phyloP scores from a whole-genome alignment of 169 alveolate species.

The Plasmodium falciparum region DNA sequence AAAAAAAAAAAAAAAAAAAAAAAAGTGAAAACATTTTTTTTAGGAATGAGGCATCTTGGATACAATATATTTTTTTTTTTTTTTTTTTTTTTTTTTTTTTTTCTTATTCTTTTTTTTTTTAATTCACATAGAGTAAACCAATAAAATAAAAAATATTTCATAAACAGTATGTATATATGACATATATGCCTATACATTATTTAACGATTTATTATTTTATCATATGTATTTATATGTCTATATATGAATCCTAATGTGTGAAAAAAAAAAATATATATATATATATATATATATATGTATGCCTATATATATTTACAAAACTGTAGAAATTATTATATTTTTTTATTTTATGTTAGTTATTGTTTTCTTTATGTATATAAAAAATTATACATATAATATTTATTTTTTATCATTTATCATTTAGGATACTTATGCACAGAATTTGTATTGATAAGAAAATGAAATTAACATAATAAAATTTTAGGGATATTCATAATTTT shows the following conservation, averaged over 20 bases:
- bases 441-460: constrained; percentile 17
- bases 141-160: background rate
- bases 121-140: background rate
- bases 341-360: no score
- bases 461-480: background rate
- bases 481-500: background rate
- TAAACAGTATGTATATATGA: background rate
- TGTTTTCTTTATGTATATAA: no score
- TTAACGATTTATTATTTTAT: no score
- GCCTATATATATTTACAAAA: no score
- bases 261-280: no score
- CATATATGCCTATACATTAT: no score
- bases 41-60: background rate
- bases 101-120: background rate
- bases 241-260: no score
- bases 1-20: constrained; percentile 18
- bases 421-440: constrained; percentile 43
- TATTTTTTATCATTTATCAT: constrained; percentile 50
- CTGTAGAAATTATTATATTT: no score
- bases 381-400: constrained; percentile 30
- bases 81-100: background rate
- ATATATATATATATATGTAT: no score
- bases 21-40: background rate
- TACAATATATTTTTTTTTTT: background rate
- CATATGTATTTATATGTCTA: no score